Evolutionary conservation across 768 basidiomycete genomes (phyloP).

Genomic region (Mycena galericulata): DNA sequence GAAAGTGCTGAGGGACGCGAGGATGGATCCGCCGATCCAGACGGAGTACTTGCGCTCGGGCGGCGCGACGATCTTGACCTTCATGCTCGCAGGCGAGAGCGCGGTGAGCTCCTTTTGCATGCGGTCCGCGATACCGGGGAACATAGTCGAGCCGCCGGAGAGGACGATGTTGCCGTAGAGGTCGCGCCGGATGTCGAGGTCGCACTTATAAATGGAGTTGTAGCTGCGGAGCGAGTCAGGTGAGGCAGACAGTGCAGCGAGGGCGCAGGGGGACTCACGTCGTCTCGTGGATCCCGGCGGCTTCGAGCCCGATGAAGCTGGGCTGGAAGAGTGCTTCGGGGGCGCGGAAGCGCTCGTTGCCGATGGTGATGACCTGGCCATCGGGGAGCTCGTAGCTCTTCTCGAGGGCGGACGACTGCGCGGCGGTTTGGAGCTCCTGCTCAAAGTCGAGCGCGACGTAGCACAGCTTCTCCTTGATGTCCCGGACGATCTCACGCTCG

Average conservation of each 20-base stretch:
- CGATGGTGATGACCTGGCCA: conserved; percentile 96
- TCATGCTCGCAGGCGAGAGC: conserved; percentile 90
- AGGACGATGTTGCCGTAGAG: conserved; percentile 87
- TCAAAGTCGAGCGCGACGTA: conserved; percentile 96
- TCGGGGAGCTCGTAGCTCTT: conserved; percentile 94
- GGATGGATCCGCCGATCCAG: conserved; percentile 7
- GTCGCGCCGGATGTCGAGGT: conserved; percentile 87
- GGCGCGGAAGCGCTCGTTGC: conserved; percentile 92
- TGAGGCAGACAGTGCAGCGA: not conserved
- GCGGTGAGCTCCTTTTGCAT: conserved; percentile 95
- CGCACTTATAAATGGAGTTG: conserved; percentile 90
- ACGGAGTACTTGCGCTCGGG: conserved; percentile 81
- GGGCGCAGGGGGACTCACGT: conserved; percentile 57
- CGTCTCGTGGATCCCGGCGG: conserved; percentile 93
- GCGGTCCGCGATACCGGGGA: conserved; percentile 95
- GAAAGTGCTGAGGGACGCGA: conserved; percentile 8
- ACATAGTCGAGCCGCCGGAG: conserved; percentile 94
- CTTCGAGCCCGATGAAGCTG: conserved; percentile 88
- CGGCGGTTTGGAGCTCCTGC: conserved; percentile 92
- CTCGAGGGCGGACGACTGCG: conserved; percentile 89
- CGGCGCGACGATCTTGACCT: conserved; percentile 95
- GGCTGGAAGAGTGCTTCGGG: conserved; percentile 97
- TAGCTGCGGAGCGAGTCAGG: conserved; percentile 55
- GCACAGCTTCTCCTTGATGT: conserved; percentile 98
- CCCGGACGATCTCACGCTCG: conserved; percentile 94